These are phyloP conservation scores for bread wheat (Triticum aestivum) DNA, from an alignment of 176 grass and related monocot species.

Conservation along the genomic window IWGSC_CS_RefSeq_v2.1 NC_057799.1:627265856-627266355, in stretches of 20 bases:
- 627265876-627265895: conserved; percentile 39
- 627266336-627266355: conserved; percentile 16
- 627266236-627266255: conserved; percentile 27
- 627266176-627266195: conserved; percentile 42
- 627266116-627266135: conserved; percentile 8
- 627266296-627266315: conserved; percentile 30
- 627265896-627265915: conserved; percentile 30
- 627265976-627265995: conserved; percentile 8
- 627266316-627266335: conserved; percentile 24
- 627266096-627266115: background rate
- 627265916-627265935: background rate
- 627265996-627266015: conserved; percentile 25
- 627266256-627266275: conserved; percentile 45
- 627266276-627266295: conserved; percentile 36
- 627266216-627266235: conserved; percentile 30
- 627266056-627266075: background rate
- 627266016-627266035: background rate
- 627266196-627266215: conserved; percentile 44
- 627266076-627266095: background rate
- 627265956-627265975: conserved; percentile 39
- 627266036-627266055: conserved; percentile 41
- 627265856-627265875: conserved; percentile 39
- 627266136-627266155: background rate
- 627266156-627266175: conserved; percentile 43
- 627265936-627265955: conserved; percentile 38